Conservation (phyloP, 345 rosid genomes). For the Odontarrhena argentea region DNA sequence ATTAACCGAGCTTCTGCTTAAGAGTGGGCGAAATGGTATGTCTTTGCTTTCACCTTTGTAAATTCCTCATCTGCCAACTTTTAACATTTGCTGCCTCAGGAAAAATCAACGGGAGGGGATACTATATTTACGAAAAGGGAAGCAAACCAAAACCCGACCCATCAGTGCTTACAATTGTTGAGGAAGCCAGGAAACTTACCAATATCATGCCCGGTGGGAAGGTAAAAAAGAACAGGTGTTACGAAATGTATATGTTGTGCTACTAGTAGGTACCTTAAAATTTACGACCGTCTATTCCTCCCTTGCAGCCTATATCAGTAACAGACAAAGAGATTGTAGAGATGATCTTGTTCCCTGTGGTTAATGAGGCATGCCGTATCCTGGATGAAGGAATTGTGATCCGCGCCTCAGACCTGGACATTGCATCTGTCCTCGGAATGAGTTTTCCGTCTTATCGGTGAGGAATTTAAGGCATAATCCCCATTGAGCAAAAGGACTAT, state of each 20-base stretch:
- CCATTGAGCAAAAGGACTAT: neutral
- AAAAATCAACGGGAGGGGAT: conserved; percentile 86
- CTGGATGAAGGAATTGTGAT: conserved; percentile 83
- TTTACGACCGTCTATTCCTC: neutral
- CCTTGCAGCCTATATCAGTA: conserved; percentile 69
- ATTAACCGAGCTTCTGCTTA: conserved; percentile 65
- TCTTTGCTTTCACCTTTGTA: conserved; percentile 11
- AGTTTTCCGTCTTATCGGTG: conserved; percentile 96
- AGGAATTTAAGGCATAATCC: conserved; percentile 32
- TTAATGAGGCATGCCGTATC: conserved; percentile 89
- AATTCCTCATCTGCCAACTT: conserved; percentile 1
- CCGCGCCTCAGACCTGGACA: conserved; percentile 87
- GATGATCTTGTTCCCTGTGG: conserved; percentile 90
- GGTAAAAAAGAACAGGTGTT: conserved; percentile 48
- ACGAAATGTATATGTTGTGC: neutral
- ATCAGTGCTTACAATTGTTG: conserved; percentile 66
- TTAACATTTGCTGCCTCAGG: conserved; percentile 48
- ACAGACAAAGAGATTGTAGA: conserved; percentile 82
- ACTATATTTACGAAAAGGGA: conserved; percentile 79
- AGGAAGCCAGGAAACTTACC: conserved; percentile 66
- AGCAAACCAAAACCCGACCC: conserved; percentile 84
- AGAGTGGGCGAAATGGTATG: conserved; percentile 82
- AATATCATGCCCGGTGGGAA: conserved; percentile 91
- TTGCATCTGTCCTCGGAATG: conserved; percentile 94
- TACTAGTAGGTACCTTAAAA: conserved; percentile 6